A percentile compares a stretch with the other conserved stretches of the same genome.
phyloP scores from a whole-genome alignment of 805 yeast species.

The Sungouiozyma ichnusensis region DNA sequence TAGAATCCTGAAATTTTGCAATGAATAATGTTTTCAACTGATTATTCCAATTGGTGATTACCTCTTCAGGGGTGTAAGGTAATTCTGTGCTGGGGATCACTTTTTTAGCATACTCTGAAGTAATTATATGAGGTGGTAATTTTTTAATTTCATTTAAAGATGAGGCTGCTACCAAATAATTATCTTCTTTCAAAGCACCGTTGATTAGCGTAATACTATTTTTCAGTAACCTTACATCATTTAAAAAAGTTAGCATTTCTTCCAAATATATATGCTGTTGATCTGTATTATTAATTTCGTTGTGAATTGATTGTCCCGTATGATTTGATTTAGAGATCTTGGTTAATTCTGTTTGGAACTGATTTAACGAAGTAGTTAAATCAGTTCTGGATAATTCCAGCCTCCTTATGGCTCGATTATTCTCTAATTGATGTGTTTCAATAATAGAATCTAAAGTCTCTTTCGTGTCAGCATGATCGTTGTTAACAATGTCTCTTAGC shows the following conservation, averaged over 20 bases:
- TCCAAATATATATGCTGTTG: conserved; percentile 56
- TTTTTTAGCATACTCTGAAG: conserved; percentile 62
- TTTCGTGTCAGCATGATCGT: conserved; percentile 12
- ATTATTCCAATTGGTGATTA: conserved; percentile 48
- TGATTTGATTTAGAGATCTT: conserved; percentile 51
- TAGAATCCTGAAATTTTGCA: conserved; percentile 59
- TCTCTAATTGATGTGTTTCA: conserved; percentile 13
- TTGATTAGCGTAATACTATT: conserved; percentile 53
- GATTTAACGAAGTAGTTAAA: conserved; percentile 47
- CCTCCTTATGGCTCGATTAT: conserved; percentile 27
- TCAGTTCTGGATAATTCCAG: conserved; percentile 54
- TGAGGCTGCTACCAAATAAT: conserved; percentile 72
- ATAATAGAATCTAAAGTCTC: conserved; percentile 13
- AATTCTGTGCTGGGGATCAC: conserved; percentile 81
- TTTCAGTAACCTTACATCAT: conserved; percentile 55
- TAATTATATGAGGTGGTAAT: conserved; percentile 47
- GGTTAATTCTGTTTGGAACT: conserved; percentile 45
- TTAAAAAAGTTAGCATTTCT: conserved; percentile 52
- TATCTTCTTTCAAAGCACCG: conserved; percentile 51
- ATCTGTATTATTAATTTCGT: conserved; percentile 59
- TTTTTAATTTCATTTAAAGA: conserved; percentile 44
- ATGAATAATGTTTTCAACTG: conserved; percentile 49
- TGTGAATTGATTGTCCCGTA: conserved; percentile 57
- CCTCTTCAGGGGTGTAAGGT: conserved; percentile 62
- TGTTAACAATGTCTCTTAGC: conserved; percentile 13